phyloP scores from a whole-genome alignment of 2,329 filamentous ascomycete genomes.

The Epichloe coenophiala region DNA sequence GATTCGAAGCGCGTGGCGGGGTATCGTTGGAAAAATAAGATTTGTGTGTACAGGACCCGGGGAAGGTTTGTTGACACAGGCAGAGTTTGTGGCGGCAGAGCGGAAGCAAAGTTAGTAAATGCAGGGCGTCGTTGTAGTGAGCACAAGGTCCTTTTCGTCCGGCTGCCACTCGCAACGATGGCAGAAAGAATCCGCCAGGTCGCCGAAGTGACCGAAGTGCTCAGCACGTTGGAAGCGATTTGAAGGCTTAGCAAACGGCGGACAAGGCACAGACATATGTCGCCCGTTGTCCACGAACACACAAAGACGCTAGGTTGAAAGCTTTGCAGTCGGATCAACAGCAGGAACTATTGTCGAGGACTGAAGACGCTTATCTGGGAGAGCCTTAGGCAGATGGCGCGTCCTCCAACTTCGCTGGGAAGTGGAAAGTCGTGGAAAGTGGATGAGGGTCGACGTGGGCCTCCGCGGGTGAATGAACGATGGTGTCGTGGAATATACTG shows the following conservation, averaged over 20 bases:
- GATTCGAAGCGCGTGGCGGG: not conserved
- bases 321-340: not conserved
- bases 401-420: conserved; percentile 1
- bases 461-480: conserved; percentile 1
- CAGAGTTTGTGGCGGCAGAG: not conserved
- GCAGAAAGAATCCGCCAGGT: not conserved
- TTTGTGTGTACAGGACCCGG: not conserved
- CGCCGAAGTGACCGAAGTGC: not conserved
- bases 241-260: not conserved
- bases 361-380: not conserved
- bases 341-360: not conserved
- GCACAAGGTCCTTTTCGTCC: not conserved
- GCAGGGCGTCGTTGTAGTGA: not conserved
- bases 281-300: not conserved
- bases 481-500: conserved; percentile 2
- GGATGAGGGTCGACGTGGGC: not conserved
- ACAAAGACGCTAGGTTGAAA: not conserved
- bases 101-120: not conserved
- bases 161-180: not conserved
- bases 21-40: not conserved
- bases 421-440: conserved; percentile 5
- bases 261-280: not conserved
- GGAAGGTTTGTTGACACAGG: not conserved
- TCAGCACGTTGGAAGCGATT: not conserved
- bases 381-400: not conserved